These are phyloP conservation scores for Blastobotrys apis DNA, from an alignment of 1,139 yeast species.

Conservation along the genomic window DNA sequence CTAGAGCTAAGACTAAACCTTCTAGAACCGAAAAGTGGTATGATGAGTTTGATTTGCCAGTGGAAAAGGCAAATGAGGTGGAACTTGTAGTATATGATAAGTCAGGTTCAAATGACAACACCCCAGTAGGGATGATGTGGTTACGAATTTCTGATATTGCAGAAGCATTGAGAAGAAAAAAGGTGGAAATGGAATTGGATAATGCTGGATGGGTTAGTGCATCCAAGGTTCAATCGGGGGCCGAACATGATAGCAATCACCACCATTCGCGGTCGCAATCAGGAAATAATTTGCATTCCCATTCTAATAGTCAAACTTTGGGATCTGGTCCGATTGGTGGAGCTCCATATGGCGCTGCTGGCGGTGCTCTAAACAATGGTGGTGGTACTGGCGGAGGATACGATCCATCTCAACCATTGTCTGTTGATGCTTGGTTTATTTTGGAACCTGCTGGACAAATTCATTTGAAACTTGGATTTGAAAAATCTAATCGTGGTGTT, in stretches of 20 bases:
- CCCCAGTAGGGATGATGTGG: slow-evolving; percentile 95
- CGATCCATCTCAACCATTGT: slow-evolving; percentile 11
- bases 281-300: slow-evolving; percentile 1
- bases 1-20: slow-evolving; percentile 68
- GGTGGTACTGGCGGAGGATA: slow-evolving; percentile 12
- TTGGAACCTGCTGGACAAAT: slow-evolving; percentile 94
- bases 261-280: too few relatives aligned
- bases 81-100: slow-evolving; percentile 86
- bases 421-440: slow-evolving; percentile 78
- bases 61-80: slow-evolving; percentile 87
- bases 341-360: neutral
- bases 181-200: slow-evolving; percentile 70
- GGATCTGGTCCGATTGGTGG: too few relatives aligned
- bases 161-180: slow-evolving; percentile 88
- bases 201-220: slow-evolving; percentile 89
- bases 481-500: slow-evolving; percentile 53
- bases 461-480: slow-evolving; percentile 70
- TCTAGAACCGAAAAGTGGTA: slow-evolving; percentile 79
- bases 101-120: slow-evolving; percentile 43
- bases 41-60: slow-evolving; percentile 74
- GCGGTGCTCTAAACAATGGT: slow-evolving; percentile 1
- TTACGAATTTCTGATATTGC: slow-evolving; percentile 82
- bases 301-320: slow-evolving; percentile 10
- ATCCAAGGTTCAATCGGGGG: slow-evolving; percentile 37
- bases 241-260: slow-evolving; percentile 6